A percentile compares a stretch with the other conserved stretches of the same genome.
Conservation (phyloP, 202 grass and related monocot species). For the Hordeum pubiflorum region DNA sequence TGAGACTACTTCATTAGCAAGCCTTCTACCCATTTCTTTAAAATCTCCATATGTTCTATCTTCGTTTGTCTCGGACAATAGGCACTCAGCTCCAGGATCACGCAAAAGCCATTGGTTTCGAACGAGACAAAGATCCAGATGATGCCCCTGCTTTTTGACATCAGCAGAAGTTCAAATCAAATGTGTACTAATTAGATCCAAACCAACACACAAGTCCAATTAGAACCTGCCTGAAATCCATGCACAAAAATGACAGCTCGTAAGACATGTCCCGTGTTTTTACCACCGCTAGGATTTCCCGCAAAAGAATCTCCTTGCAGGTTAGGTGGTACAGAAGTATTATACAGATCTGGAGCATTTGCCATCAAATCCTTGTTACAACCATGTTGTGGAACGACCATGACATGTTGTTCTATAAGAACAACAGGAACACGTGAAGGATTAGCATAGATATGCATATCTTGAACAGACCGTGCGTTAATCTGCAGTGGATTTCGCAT, state of each 20-base stretch:
- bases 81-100: slow-evolving; percentile 80
- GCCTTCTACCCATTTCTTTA: slow-evolving; percentile 86
- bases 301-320: slow-evolving; percentile 23
- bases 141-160: slow-evolving; percentile 57
- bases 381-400: slow-evolving; percentile 61
- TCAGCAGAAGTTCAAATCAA: background rate
- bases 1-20: slow-evolving; percentile 60
- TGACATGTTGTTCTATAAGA: slow-evolving; percentile 76
- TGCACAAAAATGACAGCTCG: slow-evolving; percentile 87
- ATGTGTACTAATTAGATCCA: background rate
- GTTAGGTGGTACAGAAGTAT: slow-evolving; percentile 31
- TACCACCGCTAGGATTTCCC: slow-evolving; percentile 20
- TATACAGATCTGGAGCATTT: slow-evolving; percentile 28
- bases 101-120: slow-evolving; percentile 85
- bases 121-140: slow-evolving; percentile 82
- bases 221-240: slow-evolving; percentile 75
- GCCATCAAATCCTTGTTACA: slow-evolving; percentile 35
- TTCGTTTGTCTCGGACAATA: slow-evolving; percentile 84
- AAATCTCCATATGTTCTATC: slow-evolving; percentile 87
- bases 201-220: background rate
- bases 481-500: slow-evolving; percentile 48
- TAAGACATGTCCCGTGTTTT: slow-evolving; percentile 40
- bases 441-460: slow-evolving; percentile 89
- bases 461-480: slow-evolving; percentile 53
- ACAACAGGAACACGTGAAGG: slow-evolving; percentile 86